These are phyloP conservation scores for Neodidymelliopsis sp. DNA, from an alignment of 2,329 filamentous ascomycete species.

Conservation along the genomic window DNA sequence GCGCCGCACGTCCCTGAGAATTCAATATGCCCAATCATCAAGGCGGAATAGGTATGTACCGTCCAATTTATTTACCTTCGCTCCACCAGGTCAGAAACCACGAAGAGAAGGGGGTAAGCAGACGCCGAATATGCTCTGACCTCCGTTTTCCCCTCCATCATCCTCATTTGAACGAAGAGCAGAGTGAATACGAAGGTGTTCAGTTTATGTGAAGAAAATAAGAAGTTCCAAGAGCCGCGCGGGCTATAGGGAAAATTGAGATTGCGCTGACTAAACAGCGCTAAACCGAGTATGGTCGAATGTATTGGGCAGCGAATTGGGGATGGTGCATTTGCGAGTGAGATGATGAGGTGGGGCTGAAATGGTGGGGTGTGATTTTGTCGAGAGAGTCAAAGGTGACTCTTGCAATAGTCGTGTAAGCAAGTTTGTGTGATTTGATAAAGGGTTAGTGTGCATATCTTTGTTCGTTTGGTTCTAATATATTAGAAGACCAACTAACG, in stretches of 20 bases:
- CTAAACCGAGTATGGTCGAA: constrained; percentile 20
- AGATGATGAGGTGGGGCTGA: constrained; percentile 11
- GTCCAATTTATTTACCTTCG: constrained; percentile 57
- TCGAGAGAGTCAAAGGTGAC: constrained; percentile 8
- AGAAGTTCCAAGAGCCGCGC: constrained; percentile 34
- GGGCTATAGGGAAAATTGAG: constrained; percentile 25
- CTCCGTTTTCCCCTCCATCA: constrained; percentile 74
- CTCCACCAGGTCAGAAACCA: constrained; percentile 47
- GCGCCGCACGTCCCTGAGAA: too few species aligned
- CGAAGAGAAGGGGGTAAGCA: constrained; percentile 66
- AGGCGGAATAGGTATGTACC: constrained; percentile 46
- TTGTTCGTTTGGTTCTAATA: neutral
- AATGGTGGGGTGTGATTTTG: constrained; percentile 16
- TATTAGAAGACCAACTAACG: constrained; percentile 13
- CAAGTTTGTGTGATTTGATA: neutral
- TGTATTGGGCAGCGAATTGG: constrained; percentile 22
- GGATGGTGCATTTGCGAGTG: constrained; percentile 23
- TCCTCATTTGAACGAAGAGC: constrained; percentile 64
- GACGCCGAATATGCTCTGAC: constrained; percentile 59
- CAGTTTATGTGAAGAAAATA: constrained; percentile 49
- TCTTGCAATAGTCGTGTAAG: constrained; percentile 5
- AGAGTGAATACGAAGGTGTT: constrained; percentile 71
- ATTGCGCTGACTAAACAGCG: constrained; percentile 37
- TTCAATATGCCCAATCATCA: too few species aligned
- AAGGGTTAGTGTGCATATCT: neutral